Evolutionary conservation across 805 yeast species (phyloP), one percentile per base, ranked within the genome.

Genomic region (Lachancea fermentati): DNA sequence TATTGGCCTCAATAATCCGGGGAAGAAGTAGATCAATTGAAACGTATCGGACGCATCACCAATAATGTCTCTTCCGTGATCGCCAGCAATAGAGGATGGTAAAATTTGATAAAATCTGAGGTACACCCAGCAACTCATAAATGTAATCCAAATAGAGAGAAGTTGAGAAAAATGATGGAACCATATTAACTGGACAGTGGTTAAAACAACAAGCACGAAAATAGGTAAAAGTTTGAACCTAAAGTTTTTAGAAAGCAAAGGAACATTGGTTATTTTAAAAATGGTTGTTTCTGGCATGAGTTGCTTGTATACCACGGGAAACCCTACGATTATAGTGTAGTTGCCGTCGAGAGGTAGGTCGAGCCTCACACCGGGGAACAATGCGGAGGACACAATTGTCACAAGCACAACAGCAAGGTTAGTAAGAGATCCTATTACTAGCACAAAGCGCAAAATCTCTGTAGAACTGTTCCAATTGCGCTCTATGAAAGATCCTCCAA

Each of bases 41-140:
- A 89, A 89, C 1, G 91, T 83, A 50, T 89, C 96, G 0, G 93
- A 80, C 0, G 96, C 95, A 60, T 88, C 96, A 29, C 97, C 96
- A 5, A 48, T 46, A 8, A 35, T 8, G 8, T 19, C 29, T 8
- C 17, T 35, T 11, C 56, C 54, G 9, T 60, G 62, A 26, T 55
- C 49, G 22, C 57, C 47, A 36, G 47, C 49, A 45, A 41, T 57
- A 25, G 60, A 54, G 29, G 49, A 70, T 42, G 84, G 80, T 44
- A 80, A 63, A n/a, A 69, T 58, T 32, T 87, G 93, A 66, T 66
- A 79, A 60, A 86, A 89, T 49, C 97, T 72, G 50, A 89, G 68
- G 57, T 87, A 91, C 34, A 65, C 56, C 85, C 91, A 89, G 13
- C 89, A 69, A 2, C 77, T 66, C 36, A 85, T 61, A 51, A 89